phyloP scores from a whole-genome alignment of 2,329 filamentous ascomycete genomes.

The Botryosphaeria agaves region DNA sequence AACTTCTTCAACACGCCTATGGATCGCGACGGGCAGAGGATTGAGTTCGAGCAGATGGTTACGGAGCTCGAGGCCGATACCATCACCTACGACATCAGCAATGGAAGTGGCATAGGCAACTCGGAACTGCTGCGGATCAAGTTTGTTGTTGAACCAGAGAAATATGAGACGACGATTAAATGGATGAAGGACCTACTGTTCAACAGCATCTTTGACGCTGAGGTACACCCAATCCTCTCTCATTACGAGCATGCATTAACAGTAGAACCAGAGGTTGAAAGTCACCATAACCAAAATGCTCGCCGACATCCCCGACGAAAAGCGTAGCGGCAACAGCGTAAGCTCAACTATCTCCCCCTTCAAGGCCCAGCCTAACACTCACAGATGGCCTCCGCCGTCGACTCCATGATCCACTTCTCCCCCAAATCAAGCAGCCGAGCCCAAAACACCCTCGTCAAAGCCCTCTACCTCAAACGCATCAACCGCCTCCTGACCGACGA shows the following conservation, averaged over 20 bases:
- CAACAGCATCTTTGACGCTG: conserved; percentile 73
- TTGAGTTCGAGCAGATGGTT: conserved; percentile 86
- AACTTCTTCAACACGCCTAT: conserved; percentile 94
- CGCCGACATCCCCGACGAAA: conserved; percentile 80
- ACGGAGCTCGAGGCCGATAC: conserved; percentile 84
- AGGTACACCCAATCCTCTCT: conserved; percentile 12
- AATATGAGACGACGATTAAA: conserved; percentile 64
- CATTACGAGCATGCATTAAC: neutral
- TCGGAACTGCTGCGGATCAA: conserved; percentile 65
- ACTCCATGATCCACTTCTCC: conserved; percentile 68
- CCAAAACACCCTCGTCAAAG: conserved; percentile 68
- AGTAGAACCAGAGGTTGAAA: conserved; percentile 27
- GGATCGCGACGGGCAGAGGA: conserved; percentile 50
- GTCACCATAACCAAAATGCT: conserved; percentile 61
- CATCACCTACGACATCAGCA: conserved; percentile 61
- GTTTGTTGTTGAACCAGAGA: conserved; percentile 75
- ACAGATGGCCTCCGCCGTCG: conserved; percentile 40
- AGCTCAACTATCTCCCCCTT: neutral
- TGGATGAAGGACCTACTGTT: conserved; percentile 82
- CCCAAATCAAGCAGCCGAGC: conserved; percentile 60
- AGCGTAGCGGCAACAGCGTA: conserved; percentile 57
- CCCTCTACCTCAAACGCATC: conserved; percentile 71
- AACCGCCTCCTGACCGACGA: conserved; percentile 65
- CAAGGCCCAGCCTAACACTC: conserved; percentile 8
- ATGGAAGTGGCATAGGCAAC: conserved; percentile 52